Conservation (phyloP, 2,329 filamentous ascomycete genomes). For the Penicillium glabrum region DNA sequence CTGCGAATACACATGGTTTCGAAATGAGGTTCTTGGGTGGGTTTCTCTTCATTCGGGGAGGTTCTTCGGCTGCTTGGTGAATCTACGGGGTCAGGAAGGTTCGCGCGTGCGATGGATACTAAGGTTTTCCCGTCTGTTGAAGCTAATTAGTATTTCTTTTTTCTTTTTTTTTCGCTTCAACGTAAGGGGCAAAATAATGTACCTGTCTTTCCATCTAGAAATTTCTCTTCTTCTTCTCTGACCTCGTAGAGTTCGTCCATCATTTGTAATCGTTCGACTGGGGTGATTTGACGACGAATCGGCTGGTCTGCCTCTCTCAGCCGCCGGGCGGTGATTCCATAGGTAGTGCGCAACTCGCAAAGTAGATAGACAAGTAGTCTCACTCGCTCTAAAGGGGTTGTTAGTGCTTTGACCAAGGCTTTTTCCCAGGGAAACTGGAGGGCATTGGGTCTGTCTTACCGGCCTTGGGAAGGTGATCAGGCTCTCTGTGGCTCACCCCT, state of each 20-base stretch:
- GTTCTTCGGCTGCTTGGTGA: constrained; percentile 15
- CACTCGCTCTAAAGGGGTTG: constrained; percentile 34
- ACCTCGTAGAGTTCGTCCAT: constrained; percentile 44
- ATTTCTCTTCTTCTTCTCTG: constrained; percentile 40
- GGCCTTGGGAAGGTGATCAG: constrained; percentile 35
- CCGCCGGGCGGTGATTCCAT: constrained; percentile 38
- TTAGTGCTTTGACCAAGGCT: not conserved
- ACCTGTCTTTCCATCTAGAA: constrained; percentile 39
- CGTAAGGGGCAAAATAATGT: constrained; percentile 1
- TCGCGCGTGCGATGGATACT: constrained; percentile 27
- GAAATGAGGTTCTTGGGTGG: constrained; percentile 8
- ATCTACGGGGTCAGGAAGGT: constrained; percentile 27
- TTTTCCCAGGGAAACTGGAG: not conserved
- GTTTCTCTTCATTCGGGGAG: constrained; percentile 12
- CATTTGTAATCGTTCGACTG: constrained; percentile 34
- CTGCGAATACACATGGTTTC: constrained; percentile 4
- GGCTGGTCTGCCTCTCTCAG: constrained; percentile 42
- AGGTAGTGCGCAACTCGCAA: constrained; percentile 35
- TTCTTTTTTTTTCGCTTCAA: not conserved
- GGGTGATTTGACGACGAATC: constrained; percentile 38
- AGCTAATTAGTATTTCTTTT: constrained; percentile 1
- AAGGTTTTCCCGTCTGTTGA: constrained; percentile 24
- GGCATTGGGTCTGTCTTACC: constrained; percentile 18
- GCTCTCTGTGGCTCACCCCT: constrained; percentile 35
- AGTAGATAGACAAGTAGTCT: constrained; percentile 42